phyloP scores from a whole-genome alignment of 768 basidiomycete genomes.

The Coprinellus aureogranulatus region DNA sequence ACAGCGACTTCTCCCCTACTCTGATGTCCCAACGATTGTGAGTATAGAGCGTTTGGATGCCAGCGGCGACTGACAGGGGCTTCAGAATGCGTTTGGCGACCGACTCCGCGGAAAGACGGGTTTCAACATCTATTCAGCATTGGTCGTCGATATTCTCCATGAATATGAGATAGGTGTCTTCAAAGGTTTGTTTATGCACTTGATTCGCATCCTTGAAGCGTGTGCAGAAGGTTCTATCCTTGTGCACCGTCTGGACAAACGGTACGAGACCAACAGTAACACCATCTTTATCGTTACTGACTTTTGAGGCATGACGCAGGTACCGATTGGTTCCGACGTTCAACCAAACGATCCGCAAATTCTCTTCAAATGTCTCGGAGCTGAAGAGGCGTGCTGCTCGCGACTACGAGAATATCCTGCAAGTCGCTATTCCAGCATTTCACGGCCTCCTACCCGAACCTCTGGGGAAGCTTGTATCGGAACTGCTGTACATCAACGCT shows the following conservation, averaged over 20 bases:
- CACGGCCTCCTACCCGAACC: constrained; percentile 29
- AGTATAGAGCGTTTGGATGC: too few species aligned
- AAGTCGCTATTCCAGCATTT: constrained; percentile 36
- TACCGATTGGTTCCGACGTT: constrained; percentile 24
- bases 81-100: constrained; percentile 31
- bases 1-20: neutral
- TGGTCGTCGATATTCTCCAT: too few species aligned
- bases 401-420: constrained; percentile 38
- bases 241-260: constrained; percentile 34
- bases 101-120: constrained; percentile 10
- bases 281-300: too few species aligned
- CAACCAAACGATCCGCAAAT: constrained; percentile 29
- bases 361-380: constrained; percentile 27
- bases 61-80: neutral
- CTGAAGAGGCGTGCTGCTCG: constrained; percentile 30
- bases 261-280: too few species aligned
- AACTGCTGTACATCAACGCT: constrained; percentile 23
- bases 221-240: constrained; percentile 17
- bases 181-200: constrained; percentile 32
- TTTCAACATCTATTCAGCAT: constrained; percentile 21
- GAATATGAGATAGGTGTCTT: too few species aligned
- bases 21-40: too few species aligned
- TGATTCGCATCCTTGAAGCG: constrained; percentile 28
- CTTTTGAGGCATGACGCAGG: constrained; percentile 18
- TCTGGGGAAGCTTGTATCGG: constrained; percentile 17